phyloP scores from a whole-genome alignment of 345 rosid genomes.

The Noccaea bulbosa region DNA sequence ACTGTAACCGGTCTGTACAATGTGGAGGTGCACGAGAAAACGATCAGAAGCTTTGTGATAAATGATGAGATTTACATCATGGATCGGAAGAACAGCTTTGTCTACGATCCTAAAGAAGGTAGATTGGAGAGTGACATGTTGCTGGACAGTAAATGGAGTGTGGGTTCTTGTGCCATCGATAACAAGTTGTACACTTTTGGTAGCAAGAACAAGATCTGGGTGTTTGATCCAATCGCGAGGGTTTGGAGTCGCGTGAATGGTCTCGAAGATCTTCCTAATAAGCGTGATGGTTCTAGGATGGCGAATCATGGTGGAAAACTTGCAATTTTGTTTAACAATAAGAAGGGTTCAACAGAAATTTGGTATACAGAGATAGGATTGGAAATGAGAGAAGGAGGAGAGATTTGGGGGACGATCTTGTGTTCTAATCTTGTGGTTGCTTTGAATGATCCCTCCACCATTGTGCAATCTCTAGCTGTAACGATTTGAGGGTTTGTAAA shows the following conservation, averaged over 20 bases:
- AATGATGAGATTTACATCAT: slow-evolving; percentile 14
- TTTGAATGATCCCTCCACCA: not conserved
- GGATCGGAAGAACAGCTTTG: slow-evolving; percentile 33
- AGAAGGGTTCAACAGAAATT: not conserved
- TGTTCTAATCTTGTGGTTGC: slow-evolving; percentile 9
- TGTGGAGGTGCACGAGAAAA: not conserved
- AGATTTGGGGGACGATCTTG: slow-evolving; percentile 28
- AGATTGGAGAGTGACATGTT: slow-evolving; percentile 48
- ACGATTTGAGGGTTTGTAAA: slow-evolving; percentile 6
- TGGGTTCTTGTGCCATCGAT: slow-evolving; percentile 69
- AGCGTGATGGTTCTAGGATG: slow-evolving; percentile 45
- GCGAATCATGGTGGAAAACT: slow-evolving; percentile 61
- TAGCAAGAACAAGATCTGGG: slow-evolving; percentile 56
- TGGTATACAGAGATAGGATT: slow-evolving; percentile 27
- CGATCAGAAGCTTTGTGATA: slow-evolving; percentile 25
- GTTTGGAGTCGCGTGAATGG: slow-evolving; percentile 66
- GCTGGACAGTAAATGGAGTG: slow-evolving; percentile 63
- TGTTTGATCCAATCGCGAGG: slow-evolving; percentile 52
- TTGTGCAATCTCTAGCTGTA: slow-evolving; percentile 23
- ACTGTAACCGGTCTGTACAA: not conserved
- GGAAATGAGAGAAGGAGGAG: slow-evolving; percentile 19
- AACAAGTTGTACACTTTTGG: slow-evolving; percentile 67
- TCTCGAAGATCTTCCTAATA: slow-evolving; percentile 53
- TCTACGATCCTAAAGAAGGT: slow-evolving; percentile 52
- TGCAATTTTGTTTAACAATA: slow-evolving; percentile 61